phyloP scores from a whole-genome alignment of 2,329 filamentous ascomycete genomes.

The Nectriaceae sp. region DNA sequence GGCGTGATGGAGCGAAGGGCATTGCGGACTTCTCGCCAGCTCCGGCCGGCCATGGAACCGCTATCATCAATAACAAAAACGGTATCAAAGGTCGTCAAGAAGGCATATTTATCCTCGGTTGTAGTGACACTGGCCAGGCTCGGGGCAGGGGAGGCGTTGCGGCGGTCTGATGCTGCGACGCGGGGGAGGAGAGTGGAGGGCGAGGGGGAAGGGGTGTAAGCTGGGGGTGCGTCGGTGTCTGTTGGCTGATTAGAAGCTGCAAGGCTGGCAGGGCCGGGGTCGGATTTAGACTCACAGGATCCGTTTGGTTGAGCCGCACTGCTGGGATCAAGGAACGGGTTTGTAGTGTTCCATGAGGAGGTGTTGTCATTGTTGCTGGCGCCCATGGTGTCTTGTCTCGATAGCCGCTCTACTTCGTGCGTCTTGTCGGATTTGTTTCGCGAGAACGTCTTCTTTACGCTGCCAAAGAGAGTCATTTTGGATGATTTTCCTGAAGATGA shows the following conservation, averaged over 20 bases:
- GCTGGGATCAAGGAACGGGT: slow-evolving; percentile 7
- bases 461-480: slow-evolving; percentile 33
- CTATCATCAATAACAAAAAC: slow-evolving; percentile 91
- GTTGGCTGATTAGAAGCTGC: too few relatives aligned
- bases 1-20: slow-evolving; percentile 76
- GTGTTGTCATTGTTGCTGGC: slow-evolving; percentile 8
- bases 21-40: slow-evolving; percentile 73
- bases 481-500: too few relatives aligned
- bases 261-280: background rate
- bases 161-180: slow-evolving; percentile 14
- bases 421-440: slow-evolving; percentile 19
- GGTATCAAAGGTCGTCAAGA: slow-evolving; percentile 81
- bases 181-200: slow-evolving; percentile 3
- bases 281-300: background rate
- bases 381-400: slow-evolving; percentile 4
- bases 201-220: slow-evolving; percentile 29
- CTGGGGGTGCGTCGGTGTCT: slow-evolving; percentile 37
- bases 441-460: slow-evolving; percentile 37
- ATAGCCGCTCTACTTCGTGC: background rate
- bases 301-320: too few relatives aligned
- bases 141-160: slow-evolving; percentile 14
- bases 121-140: slow-evolving; percentile 34
- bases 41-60: slow-evolving; percentile 77
- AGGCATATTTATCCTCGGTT: slow-evolving; percentile 70
- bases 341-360: slow-evolving; percentile 7